Conservation (phyloP, 2,329 filamentous ascomycete species). For the Exophiala sp. region DNA sequence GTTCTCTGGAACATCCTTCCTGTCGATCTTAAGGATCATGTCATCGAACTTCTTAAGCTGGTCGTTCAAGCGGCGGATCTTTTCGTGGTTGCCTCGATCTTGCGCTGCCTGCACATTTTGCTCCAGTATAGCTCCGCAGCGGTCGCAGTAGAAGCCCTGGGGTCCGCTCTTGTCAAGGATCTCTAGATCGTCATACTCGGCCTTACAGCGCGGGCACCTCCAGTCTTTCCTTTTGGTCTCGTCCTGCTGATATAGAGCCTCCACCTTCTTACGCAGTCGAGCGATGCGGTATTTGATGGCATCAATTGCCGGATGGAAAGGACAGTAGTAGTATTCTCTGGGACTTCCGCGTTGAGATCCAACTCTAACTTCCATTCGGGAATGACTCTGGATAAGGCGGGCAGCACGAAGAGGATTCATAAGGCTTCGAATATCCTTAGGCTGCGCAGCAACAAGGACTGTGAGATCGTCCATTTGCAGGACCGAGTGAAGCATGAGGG, state of each 20-base stretch:
- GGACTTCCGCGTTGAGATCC: conserved; percentile 78
- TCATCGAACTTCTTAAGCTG: conserved; percentile 47
- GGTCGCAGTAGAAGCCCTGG: conserved; percentile 76
- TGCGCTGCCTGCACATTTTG: conserved; percentile 45
- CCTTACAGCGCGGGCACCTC: conserved; percentile 73
- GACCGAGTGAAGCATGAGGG: conserved; percentile 70
- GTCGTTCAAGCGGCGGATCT: conserved; percentile 48
- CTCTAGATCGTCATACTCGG: conserved; percentile 86
- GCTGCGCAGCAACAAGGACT: conserved; percentile 81
- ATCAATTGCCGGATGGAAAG: conserved; percentile 90
- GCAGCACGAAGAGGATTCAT: conserved; percentile 82
- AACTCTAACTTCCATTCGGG: conserved; percentile 72
- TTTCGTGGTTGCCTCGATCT: conserved; percentile 47
- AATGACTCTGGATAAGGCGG: conserved; percentile 69
- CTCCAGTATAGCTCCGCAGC: conserved; percentile 57
- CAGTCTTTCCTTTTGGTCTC: conserved; percentile 80
- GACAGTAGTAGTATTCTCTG: conserved; percentile 94
- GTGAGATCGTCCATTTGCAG: conserved; percentile 85
- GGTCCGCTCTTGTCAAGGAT: conserved; percentile 70
- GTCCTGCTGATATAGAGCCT: conserved; percentile 72
- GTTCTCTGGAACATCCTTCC: conserved; percentile 41
- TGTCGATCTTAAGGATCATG: conserved; percentile 48
- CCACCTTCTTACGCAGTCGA: conserved; percentile 81
- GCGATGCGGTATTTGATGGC: conserved; percentile 94
- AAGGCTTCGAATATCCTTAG: conserved; percentile 86